A percentile compares a stretch with the other conserved stretches of the same genome.
Conservation (phyloP, 495 filamentous ascomycete species). For the Penicillium steckii region DNA sequence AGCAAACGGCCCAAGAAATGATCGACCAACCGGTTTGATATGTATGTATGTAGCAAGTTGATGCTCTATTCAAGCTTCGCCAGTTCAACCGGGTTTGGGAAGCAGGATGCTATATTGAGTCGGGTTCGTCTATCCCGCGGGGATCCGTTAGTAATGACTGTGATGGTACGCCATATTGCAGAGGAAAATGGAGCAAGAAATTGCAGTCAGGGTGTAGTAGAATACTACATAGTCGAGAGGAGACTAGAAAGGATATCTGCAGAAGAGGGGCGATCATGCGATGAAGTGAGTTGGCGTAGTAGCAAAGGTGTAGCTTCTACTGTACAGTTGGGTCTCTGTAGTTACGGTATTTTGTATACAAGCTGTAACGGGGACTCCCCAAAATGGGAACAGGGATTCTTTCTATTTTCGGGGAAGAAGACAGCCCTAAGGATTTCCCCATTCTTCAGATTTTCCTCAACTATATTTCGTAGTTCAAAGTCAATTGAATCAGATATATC, state of each 20-base stretch:
- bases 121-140: not conserved
- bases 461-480: no score
- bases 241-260: no score
- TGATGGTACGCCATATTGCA: no score
- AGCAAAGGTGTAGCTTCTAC: no score
- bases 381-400: not conserved
- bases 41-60: not conserved
- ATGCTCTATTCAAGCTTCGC: not conserved
- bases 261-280: not conserved
- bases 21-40: slow-evolving; percentile 13
- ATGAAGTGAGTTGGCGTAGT: not conserved
- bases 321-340: no score
- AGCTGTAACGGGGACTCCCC: not conserved
- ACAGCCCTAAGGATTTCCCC: not conserved
- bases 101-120: not conserved
- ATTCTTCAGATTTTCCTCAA: no score
- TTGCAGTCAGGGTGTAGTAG: no score
- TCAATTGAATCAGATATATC: no score
- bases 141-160: not conserved
- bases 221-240: no score
- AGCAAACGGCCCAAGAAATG: slow-evolving; percentile 17
- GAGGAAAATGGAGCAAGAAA: not conserved
- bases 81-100: not conserved
- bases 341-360: no score
- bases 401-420: not conserved